phyloP scores from a whole-genome alignment of 169 alveolate species.

The Perkinsus marinus region DNA sequence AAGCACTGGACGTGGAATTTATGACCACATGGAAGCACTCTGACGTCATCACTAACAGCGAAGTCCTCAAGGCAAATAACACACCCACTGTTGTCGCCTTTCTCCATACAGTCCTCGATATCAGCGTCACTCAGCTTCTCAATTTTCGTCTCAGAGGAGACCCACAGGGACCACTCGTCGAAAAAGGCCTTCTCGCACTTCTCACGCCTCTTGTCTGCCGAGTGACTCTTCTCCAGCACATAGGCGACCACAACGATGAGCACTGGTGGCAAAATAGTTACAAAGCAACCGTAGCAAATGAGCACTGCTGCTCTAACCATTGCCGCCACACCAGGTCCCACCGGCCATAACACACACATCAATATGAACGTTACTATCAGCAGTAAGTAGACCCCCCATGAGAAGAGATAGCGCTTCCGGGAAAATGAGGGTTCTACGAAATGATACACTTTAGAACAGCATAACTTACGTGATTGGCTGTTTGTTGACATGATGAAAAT shows the following conservation, averaged over 20 bases:
- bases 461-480: neutral
- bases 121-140: neutral
- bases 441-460: neutral
- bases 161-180: neutral
- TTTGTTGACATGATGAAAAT: neutral
- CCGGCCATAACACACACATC: neutral
- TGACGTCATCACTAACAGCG: neutral
- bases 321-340: neutral
- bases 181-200: neutral
- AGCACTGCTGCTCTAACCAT: neutral
- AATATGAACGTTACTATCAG: neutral
- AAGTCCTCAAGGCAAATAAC: neutral
- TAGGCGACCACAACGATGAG: neutral
- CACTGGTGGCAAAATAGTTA: neutral
- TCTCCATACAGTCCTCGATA: neutral
- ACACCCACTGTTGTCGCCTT: neutral
- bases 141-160: neutral
- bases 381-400: neutral
- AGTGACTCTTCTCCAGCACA: neutral
- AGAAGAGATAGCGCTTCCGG: neutral
- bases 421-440: neutral
- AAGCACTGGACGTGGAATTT: neutral
- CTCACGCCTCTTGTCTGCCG: neutral
- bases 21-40: neutral
- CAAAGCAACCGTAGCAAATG: neutral